Evolutionary conservation across 2,329 filamentous ascomycete species (phyloP), one percentile per base, ranked within the genome.

Genomic region (Lasiodiplodia hormozganensis): DNA sequence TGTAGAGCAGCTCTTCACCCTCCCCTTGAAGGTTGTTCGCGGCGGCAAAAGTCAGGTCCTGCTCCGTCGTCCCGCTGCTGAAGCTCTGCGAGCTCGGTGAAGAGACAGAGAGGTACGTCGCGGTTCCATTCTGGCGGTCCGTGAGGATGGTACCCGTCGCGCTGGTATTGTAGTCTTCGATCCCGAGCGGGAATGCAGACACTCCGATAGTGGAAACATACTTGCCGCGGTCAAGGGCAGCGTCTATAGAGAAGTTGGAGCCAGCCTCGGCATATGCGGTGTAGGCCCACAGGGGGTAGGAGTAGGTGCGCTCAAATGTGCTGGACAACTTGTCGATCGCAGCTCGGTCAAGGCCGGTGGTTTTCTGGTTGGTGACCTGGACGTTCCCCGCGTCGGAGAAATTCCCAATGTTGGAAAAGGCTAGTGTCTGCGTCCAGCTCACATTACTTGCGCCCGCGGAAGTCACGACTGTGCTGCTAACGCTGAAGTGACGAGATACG

Each of bases 281-380:
- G 72, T 86, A 87, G 58, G 87, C 86, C 72, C 81, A 84, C 0
- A 92, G 77, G 0, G 90, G 90, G 73, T 91, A 93, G 10, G 77
- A 77, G 75, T 89, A 91, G 4, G 70, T 76, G 31, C 80, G 77
- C 11, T 74, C 73, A 67, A 82, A 84, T 3, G 74, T 76, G 38
- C 72, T 74, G 1, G 77, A 75, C 70, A 70, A 79, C 72, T 18
- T 18, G 10, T 31, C 53, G 3, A 16, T 3, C 0, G 77, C 21
- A 28, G 49, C 56, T 14, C 74, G 72, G 57, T 86, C 85, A 1
- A 76, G 76, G 6, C 88, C 88, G 0, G 77, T 79, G 1, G 86
- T 89, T 28, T 74, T 79, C 67, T 87, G 85, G 23, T 78, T 82
- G 40, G 83, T 86, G 31, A 78, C 74, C 74, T 91, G 88, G 28